Percentiles rank a stretch among this genome's conserved stretches.
These are phyloP conservation scores for Cutaneotrichosporon spelunceum DNA, from an alignment of 1,284 basidiomycete species.

Conservation along the genomic window DNA sequence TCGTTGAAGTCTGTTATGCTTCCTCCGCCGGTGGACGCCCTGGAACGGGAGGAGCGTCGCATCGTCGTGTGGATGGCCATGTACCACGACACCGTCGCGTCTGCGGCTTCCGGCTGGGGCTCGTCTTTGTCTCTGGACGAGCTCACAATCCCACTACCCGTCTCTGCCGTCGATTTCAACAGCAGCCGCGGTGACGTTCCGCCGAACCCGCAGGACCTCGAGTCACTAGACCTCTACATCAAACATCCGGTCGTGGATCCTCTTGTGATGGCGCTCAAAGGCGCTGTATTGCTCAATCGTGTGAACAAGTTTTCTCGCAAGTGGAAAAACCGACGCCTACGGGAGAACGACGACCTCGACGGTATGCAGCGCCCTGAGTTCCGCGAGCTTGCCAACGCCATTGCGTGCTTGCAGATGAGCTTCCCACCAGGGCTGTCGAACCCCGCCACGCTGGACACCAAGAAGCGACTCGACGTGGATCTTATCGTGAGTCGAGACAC, in stretches of 20 bases:
- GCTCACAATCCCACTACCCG: slow-evolving; percentile 44
- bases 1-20: slow-evolving; percentile 48
- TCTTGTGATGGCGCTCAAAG: slow-evolving; percentile 42
- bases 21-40: slow-evolving; percentile 41
- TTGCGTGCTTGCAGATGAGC: slow-evolving; percentile 48
- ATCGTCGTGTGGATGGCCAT: slow-evolving; percentile 48
- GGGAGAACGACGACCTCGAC: slow-evolving; percentile 44
- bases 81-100: slow-evolving; percentile 46
- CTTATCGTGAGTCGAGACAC: slow-evolving; percentile 31
- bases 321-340: slow-evolving; percentile 48
- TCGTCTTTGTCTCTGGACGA: slow-evolving; percentile 48
- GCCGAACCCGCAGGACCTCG: slow-evolving; percentile 47
- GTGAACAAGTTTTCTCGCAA: slow-evolving; percentile 41
- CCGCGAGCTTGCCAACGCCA: slow-evolving; percentile 45
- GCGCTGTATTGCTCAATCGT: slow-evolving; percentile 36
- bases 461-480: slow-evolving; percentile 37
- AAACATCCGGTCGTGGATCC: slow-evolving; percentile 48
- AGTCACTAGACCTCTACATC: slow-evolving; percentile 47
- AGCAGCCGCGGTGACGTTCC: slow-evolving; percentile 34
- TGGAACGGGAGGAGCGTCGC: slow-evolving; percentile 50
- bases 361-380: slow-evolving; percentile 49
- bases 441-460: slow-evolving; percentile 26
- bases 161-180: slow-evolving; percentile 39
- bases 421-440: slow-evolving; percentile 36
- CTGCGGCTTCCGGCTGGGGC: slow-evolving; percentile 48